Evolutionary conservation across 2,329 filamentous ascomycete genomes (phyloP), one percentile per base, ranked within the genome.

Genomic region (Scytalidium lignicola): DNA sequence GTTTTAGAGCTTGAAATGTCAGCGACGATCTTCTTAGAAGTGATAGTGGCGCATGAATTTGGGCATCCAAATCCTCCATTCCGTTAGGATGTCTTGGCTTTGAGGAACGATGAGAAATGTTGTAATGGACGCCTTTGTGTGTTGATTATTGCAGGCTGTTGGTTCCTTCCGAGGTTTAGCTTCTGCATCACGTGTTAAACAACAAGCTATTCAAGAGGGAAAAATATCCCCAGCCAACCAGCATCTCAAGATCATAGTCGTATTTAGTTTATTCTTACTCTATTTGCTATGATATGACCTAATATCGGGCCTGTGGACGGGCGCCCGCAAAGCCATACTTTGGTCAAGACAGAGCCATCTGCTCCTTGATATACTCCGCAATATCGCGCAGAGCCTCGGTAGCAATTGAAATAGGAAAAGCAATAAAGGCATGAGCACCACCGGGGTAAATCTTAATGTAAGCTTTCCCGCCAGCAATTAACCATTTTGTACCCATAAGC

Each of bases 401-500:
- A 12, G 12, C 32, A 37, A 37, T 37, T 17, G 10, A 5, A 17
- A 37, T 37, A 17, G 54, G 46, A 43, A 61, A 57, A 4, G 32
- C 42, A 44, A 62, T 70, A 53, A 78, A 82, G 0, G 71, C 76
- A 67, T 82, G 79, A 17, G 74, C 68, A 8, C 72, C 75, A 0
- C 78, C 77, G n/a, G 71, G 70, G 58, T 72, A 78, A 15, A 80
- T 65, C 63, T 75, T 81, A 2, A 79, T 63, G 2, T 78, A 63
- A 1, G 69, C 67, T 60, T 78, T 73, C 4, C 69, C 71, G 2
- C 76, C 76, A 53, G 65, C 68, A 61, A 74, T 74, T 56, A 62
- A 58, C 78, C 78, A 82, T 63, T 78, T 79, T 2, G 68, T 63
- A 3, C 68, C 67, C 78, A 82, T 80, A 0, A 78, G 55, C 46